Evolutionary conservation across 345 rosid genomes (phyloP).

Genomic region (Rhizophora apiculata): DNA sequence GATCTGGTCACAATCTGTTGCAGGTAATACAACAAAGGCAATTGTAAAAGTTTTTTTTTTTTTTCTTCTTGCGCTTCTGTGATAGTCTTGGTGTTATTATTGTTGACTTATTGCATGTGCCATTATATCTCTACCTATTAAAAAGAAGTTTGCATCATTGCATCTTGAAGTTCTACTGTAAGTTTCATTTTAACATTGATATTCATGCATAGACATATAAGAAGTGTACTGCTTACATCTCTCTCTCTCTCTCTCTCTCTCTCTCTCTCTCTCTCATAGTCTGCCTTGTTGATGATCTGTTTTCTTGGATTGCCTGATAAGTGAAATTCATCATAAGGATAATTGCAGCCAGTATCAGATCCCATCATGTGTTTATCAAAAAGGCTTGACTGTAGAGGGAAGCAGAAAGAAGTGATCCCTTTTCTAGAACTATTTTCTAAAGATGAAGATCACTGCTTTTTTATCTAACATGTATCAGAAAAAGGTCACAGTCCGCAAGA

Average conservation of each 20-base stretch:
- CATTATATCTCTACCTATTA: no score
- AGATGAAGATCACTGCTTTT: conserved; percentile 18
- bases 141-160: no score
- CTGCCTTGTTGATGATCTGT: conserved; percentile 18
- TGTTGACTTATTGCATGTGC: no score
- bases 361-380: conserved; percentile 12
- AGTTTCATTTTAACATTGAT: no score
- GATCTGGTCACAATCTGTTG: conserved; percentile 31
- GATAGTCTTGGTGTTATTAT: not conserved
- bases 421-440: conserved; percentile 28
- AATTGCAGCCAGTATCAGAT: conserved; percentile 10
- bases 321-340: conserved; percentile 1
- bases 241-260: no score
- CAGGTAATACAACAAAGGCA: conserved; percentile 38
- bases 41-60: not conserved
- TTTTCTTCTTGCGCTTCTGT: not conserved
- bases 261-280: not conserved
- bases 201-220: no score
- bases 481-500: not conserved
- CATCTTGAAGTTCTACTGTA: not conserved
- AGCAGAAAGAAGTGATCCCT: conserved; percentile 35
- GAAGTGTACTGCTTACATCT: no score
- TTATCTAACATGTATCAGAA: not conserved
- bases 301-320: conserved; percentile 7
- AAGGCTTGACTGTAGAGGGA: conserved; percentile 17